Evolutionary conservation across 192 early-diverging fungal species (phyloP).

Genomic region (Gryganskiella cystojenkinii): DNA sequence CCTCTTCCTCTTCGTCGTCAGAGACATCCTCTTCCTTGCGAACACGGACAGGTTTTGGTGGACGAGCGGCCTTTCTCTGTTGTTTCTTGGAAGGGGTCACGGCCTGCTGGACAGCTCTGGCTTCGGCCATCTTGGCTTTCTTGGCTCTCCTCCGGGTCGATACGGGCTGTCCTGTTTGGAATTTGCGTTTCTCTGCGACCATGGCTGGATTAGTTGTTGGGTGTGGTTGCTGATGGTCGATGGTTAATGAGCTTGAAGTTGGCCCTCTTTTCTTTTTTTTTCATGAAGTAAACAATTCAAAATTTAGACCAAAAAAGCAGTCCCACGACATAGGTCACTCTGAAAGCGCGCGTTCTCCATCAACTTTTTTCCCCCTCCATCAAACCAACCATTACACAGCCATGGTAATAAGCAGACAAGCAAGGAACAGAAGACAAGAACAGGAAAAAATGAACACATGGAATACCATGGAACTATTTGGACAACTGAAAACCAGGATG

Average conservation of each 20-base stretch:
- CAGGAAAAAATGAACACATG: no score
- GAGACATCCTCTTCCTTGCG: constrained; percentile 3
- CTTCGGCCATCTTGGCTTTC: constrained; percentile 33
- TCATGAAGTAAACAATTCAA: background rate
- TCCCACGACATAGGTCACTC: background rate
- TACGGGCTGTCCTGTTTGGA: constrained; percentile 44
- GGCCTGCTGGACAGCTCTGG: constrained; percentile 9
- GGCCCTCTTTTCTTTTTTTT: constrained; percentile 2
- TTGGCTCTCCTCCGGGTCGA: constrained; percentile 48
- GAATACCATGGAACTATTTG: no score
- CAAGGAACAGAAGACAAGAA: background rate
- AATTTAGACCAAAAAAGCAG: background rate
- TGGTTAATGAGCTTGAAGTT: background rate
- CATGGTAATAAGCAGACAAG: no score
- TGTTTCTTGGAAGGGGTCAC: constrained; percentile 38
- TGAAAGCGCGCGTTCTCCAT: no score
- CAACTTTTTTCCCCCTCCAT: no score
- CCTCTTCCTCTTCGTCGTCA: constrained; percentile 16
- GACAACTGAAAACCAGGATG: background rate
- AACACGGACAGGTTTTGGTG: constrained; percentile 7
- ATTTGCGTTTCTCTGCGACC: constrained; percentile 29
- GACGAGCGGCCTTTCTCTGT: constrained; percentile 22
- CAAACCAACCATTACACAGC: no score
- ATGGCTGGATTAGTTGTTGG: background rate
- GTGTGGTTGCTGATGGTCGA: constrained; percentile 1